These are phyloP conservation scores for Schrenkiella parvula DNA, from an alignment of 345 rosid species.

Conservation along the genomic window DNA sequence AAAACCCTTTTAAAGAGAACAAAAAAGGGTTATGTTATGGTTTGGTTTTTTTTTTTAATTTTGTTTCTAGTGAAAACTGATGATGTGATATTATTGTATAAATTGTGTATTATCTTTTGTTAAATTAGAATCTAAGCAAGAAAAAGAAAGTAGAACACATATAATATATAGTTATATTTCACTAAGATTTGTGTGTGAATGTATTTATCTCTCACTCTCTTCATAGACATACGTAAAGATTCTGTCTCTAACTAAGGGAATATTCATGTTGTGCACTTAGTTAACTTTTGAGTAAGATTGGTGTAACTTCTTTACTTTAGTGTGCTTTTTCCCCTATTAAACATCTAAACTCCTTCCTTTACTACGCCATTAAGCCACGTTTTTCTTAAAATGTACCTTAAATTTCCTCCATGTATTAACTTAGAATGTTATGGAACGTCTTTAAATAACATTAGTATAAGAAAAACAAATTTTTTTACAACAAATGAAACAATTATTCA, in stretches of 20 bases:
- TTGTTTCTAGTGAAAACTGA: constrained; percentile 5
- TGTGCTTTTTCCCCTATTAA: too few relatives aligned
- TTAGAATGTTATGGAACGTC: too few relatives aligned
- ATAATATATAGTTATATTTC: neutral
- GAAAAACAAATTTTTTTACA: too few relatives aligned
- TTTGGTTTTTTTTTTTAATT: neutral
- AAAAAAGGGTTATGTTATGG: constrained; percentile 16
- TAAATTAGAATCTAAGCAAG: constrained; percentile 9
- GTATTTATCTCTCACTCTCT: neutral
- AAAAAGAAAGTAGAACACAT: neutral
- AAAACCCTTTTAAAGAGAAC: constrained; percentile 21
- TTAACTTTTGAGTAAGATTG: too few relatives aligned
- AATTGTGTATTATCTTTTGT: constrained; percentile 27
- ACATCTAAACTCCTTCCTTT: too few relatives aligned
- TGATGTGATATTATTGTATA: constrained; percentile 29
- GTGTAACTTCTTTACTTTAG: too few relatives aligned
- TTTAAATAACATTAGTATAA: too few relatives aligned
- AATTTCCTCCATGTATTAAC: too few relatives aligned
- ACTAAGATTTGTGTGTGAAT: neutral
- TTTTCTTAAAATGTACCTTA: too few relatives aligned
- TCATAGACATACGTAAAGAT: neutral
- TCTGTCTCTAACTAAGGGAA: neutral
- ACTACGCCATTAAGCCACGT: too few relatives aligned
- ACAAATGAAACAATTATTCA: too few relatives aligned
- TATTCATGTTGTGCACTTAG: neutral